These are phyloP conservation scores for Spinacia oleracea DNA, from an alignment of 179 eudicot species.

Conservation along the genomic window DNA sequence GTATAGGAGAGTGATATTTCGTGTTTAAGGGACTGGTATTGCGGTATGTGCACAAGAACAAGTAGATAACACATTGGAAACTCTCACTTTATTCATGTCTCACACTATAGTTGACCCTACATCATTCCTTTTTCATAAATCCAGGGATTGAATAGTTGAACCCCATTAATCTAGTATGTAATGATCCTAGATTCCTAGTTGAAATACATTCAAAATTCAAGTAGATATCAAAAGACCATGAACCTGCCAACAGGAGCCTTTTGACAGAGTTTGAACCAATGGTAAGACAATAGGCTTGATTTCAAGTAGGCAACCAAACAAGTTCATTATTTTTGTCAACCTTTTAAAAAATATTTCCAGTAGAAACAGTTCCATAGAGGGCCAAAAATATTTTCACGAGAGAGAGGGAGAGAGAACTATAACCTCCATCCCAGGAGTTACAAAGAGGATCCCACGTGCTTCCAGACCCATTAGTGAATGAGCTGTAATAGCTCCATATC, in stretches of 20 bases:
- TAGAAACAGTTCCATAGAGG: not conserved
- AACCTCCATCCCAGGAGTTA: slow-evolving; percentile 92
- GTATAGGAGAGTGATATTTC: too few species aligned
- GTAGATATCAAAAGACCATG: not conserved
- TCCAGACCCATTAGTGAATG: slow-evolving; percentile 87
- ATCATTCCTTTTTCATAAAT: too few species aligned
- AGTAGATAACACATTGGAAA: too few species aligned
- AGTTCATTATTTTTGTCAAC: not conserved
- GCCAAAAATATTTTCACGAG: not conserved
- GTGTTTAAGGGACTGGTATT: too few species aligned
- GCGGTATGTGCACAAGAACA: not conserved
- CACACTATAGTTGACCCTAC: too few species aligned
- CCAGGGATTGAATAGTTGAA: not conserved
- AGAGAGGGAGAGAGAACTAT: not conserved
- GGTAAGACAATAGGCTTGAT: not conserved
- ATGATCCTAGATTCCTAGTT: not conserved
- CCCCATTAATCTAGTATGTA: not conserved
- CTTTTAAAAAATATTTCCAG: not conserved
- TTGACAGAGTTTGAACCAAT: not conserved
- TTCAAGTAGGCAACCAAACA: not conserved
- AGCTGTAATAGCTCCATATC: slow-evolving; percentile 69
- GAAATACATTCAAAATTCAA: not conserved
- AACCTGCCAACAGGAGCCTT: not conserved
- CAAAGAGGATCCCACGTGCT: slow-evolving; percentile 93
- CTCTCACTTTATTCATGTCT: too few species aligned